Conservation (phyloP, 2,329 filamentous ascomycete genomes). For the Xylaria sp. region DNA sequence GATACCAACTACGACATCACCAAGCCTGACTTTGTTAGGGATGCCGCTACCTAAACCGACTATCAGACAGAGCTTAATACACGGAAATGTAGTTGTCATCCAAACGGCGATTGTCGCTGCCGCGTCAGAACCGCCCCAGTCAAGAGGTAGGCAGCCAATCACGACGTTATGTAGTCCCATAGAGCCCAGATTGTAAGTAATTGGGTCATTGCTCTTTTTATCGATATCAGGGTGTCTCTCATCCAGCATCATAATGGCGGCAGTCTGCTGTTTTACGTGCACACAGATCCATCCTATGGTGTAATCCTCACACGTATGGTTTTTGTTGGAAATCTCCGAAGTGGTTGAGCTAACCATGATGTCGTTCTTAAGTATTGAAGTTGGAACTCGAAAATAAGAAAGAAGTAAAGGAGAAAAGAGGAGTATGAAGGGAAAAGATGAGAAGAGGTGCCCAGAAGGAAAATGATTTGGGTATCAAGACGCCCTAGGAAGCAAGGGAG, state of each 20-base stretch:
- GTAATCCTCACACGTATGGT: neutral
- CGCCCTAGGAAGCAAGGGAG: too few relatives aligned
- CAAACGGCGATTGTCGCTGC: conserved; percentile 41
- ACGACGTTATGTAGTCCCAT: conserved; percentile 34
- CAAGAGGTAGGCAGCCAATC: conserved; percentile 31
- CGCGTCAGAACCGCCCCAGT: conserved; percentile 41
- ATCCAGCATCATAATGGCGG: conserved; percentile 8
- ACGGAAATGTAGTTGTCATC: conserved; percentile 41
- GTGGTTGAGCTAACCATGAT: too few relatives aligned
- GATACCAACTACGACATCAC: conserved; percentile 36
- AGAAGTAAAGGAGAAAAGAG: too few relatives aligned
- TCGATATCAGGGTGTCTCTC: neutral
- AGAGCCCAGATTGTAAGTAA: conserved; percentile 31
- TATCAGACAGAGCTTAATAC: conserved; percentile 47
- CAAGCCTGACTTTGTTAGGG: conserved; percentile 30
- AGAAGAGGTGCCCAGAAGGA: too few relatives aligned
- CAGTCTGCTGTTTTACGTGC: conserved; percentile 1
- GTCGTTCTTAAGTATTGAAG: too few relatives aligned
- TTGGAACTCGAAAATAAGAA: too few relatives aligned
- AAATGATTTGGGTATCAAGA: too few relatives aligned
- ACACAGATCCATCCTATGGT: conserved; percentile 4
- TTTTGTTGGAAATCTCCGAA: too few relatives aligned
- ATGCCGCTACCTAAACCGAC: conserved; percentile 48
- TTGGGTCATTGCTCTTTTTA: conserved; percentile 10
- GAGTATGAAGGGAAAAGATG: too few relatives aligned